phyloP scores from a whole-genome alignment of 164 flowering plant species.

The Nymphaea colorata region DNA sequence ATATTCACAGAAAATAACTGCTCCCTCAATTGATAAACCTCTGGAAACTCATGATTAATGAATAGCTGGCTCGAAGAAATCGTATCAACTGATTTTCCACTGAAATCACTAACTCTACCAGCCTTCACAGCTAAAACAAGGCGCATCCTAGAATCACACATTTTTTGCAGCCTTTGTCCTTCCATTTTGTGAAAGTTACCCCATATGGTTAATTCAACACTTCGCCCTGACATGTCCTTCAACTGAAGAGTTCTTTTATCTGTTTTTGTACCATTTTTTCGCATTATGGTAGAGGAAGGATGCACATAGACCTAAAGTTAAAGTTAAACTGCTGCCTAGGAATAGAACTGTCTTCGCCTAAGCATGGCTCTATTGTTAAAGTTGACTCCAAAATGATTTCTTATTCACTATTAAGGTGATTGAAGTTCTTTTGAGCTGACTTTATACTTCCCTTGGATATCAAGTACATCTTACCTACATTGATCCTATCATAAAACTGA shows the following conservation, averaged over 20 bases:
- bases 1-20: slow-evolving; percentile 29
- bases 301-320: slow-evolving; percentile 62
- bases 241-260: too few relatives aligned
- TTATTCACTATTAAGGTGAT: slow-evolving; percentile 15
- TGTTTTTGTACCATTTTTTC: slow-evolving; percentile 55
- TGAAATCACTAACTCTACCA: slow-evolving; percentile 70
- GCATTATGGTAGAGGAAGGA: slow-evolving; percentile 56
- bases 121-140: slow-evolving; percentile 89
- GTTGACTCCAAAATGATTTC: slow-evolving; percentile 48
- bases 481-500: slow-evolving; percentile 66
- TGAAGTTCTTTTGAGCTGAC: slow-evolving; percentile 74
- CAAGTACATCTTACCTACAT: slow-evolving; percentile 66
- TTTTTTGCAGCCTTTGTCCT: slow-evolving; percentile 59
- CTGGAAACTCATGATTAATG: slow-evolving; percentile 72
- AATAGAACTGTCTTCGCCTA: slow-evolving; percentile 44
- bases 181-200: slow-evolving; percentile 71
- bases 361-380: slow-evolving; percentile 57
- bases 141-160: slow-evolving; percentile 63
- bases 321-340: slow-evolving; percentile 52
- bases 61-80: slow-evolving; percentile 53
- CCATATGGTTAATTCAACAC: slow-evolving; percentile 90
- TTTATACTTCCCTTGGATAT: slow-evolving; percentile 67
- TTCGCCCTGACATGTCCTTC: slow-evolving; percentile 72
- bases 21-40: slow-evolving; percentile 44
- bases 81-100: slow-evolving; percentile 78